Evolutionary conservation across 192 early-diverging fungal species (phyloP).

Genomic region (Thoreauomyces humboldtii): DNA sequence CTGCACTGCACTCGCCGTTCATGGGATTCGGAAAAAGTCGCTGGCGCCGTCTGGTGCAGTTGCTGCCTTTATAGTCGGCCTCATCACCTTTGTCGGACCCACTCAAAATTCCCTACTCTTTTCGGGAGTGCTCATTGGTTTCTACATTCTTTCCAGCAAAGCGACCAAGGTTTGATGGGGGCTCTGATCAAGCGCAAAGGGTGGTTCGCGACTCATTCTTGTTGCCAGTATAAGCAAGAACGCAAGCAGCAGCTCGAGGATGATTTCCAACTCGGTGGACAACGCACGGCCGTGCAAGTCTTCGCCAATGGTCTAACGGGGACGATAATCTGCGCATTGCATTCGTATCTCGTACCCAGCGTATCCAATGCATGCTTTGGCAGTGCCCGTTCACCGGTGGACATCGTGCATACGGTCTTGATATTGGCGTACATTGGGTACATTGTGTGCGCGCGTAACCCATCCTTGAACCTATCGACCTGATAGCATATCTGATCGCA

Average conservation of each 20-base stretch:
- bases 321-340: constrained; percentile 27
- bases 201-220: too few species aligned
- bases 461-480: too few species aligned
- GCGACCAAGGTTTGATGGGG: constrained; percentile 52
- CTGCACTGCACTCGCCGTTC: constrained; percentile 47
- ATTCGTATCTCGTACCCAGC: constrained; percentile 3
- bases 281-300: constrained; percentile 58
- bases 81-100: constrained; percentile 62
- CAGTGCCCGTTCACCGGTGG: too few species aligned
- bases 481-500: neutral
- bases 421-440: constrained; percentile 55
- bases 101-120: constrained; percentile 49
- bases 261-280: constrained; percentile 41
- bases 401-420: constrained; percentile 40
- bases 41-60: constrained; percentile 66
- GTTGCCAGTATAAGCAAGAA: constrained; percentile 22
- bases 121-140: constrained; percentile 64
- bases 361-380: too few species aligned
- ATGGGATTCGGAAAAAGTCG: constrained; percentile 68
- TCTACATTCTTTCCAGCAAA: constrained; percentile 66
- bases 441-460: neutral
- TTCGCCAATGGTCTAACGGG: constrained; percentile 53
- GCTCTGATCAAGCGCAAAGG: neutral
- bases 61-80: constrained; percentile 71
- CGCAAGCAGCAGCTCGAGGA: constrained; percentile 43